phyloP scores from a whole-genome alignment of 2,329 filamentous ascomycete genomes.

The Xylariales sp. region DNA sequence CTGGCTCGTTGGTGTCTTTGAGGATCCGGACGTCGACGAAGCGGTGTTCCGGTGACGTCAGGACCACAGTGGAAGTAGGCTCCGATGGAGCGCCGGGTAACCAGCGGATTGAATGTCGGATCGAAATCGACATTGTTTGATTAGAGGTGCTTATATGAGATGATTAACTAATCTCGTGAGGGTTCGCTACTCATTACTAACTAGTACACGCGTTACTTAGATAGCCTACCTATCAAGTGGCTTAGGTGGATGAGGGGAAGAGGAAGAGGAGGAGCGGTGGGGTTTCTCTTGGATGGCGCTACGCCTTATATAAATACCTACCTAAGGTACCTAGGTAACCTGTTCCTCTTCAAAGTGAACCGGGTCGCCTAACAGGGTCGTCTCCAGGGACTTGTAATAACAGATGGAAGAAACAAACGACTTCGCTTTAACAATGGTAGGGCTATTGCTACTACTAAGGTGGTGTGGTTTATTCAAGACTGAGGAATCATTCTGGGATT shows the following conservation, averaged over 20 bases:
- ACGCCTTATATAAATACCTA: background rate
- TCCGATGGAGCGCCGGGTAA: conserved; percentile 63
- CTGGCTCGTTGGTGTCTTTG: conserved; percentile 20
- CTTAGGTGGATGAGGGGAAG: background rate
- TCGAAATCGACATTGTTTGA: conserved; percentile 57
- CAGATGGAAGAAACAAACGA: background rate
- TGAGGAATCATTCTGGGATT: too few species aligned
- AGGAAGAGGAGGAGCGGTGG: background rate
- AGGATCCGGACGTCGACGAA: conserved; percentile 73
- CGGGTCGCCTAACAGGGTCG: too few species aligned
- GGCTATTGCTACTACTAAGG: too few species aligned
- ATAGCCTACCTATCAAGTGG: background rate
- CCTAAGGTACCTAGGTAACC: too few species aligned
- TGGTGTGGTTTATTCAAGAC: too few species aligned
- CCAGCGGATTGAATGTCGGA: conserved; percentile 70
- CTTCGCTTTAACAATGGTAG: too few species aligned
- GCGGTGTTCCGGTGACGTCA: conserved; percentile 66
- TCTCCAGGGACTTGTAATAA: too few species aligned
- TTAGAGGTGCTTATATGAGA: background rate
- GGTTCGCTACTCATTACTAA: background rate
- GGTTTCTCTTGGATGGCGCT: background rate
- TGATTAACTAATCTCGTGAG: background rate
- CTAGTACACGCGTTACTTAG: background rate
- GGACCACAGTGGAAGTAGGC: conserved; percentile 72
- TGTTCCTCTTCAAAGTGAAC: too few species aligned